Base-by-base conservation (phyloP, 768 basidiomycete genomes). In the Pholiota molesta region DNA sequence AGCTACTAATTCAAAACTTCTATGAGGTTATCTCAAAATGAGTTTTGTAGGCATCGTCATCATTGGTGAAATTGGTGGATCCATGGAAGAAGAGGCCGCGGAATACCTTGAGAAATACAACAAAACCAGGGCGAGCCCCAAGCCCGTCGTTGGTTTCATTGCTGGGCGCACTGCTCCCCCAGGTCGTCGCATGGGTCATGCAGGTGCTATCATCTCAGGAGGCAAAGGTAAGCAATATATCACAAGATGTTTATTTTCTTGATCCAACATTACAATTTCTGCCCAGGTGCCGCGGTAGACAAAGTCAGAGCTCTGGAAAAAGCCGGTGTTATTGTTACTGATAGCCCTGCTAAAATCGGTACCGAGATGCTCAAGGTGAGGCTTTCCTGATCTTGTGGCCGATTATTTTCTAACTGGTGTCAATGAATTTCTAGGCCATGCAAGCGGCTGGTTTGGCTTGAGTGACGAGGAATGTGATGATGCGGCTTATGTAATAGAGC, bases 11-110 rank as follows among this genome's bases (percentile, higher is more conserved):
- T 45, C 31, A 31, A 31, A 23, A 57, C 44, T 57, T 37, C 39
- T 57, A 44, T 49, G 29, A 35, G 39, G 47, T 28, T 56, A 42
- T 61, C 70, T 28, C n/a, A 39, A 59, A 59, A 31, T 31, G 26
- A 51, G 1, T 33, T 55, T 55, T 33, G 35, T 62, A 94, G 93
- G 96, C 68, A 96, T 99, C 66, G 97, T 99, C 65, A 81, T 99
- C 64, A 99, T 99, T 69, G 97, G 97, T 63, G 97, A 99, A 79
- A 99, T 99, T 68, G 97, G 97, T 65, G 97, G 97, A 21, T 91
- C 94, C 8, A 97, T 98, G 97, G 97, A 99, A 78, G 97, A 99
- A 76, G 97, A 99, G 66, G 97, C 97, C 7, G 97, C 97, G 5
- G 97, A 95, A 68, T 99, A 97, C 78, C 81, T 99, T 59, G 91